These are phyloP conservation scores for Bryoerythrophyllum caledonicum DNA, from an alignment of 225 moss, liverwort and hornwort genomes.

Conservation along the genomic window DNA sequence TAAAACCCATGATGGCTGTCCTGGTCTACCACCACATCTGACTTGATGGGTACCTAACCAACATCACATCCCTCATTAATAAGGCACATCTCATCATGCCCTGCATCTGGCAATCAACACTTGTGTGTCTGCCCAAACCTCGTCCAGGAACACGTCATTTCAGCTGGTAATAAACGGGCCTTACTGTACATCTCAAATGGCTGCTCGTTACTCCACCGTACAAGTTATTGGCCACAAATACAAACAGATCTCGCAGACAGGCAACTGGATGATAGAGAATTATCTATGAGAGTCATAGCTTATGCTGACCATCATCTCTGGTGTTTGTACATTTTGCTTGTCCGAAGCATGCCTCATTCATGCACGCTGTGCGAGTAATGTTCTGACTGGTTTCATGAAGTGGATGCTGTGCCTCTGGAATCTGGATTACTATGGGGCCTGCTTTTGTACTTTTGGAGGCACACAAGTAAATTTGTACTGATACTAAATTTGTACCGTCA, in stretches of 20 bases:
- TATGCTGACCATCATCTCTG: no score
- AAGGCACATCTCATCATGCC: not conserved
- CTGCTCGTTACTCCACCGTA: not conserved
- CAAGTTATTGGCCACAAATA: not conserved
- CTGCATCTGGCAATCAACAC: not conserved
- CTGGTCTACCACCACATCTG: not conserved
- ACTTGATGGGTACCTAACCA: constrained; percentile 17
- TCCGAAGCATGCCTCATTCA: not conserved
- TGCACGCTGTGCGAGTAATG: not conserved
- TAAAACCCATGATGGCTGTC: not conserved
- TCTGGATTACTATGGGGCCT: not conserved
- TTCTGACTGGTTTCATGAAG: not conserved
- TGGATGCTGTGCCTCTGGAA: not conserved
- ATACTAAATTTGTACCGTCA: no score
- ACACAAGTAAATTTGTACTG: not conserved
- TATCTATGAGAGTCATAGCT: no score
- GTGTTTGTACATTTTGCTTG: no score
- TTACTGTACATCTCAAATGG: not conserved
- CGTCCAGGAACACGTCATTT: not conserved
- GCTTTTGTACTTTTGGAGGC: no score
- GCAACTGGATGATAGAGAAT: no score
- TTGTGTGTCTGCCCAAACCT: not conserved
- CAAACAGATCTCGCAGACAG: not conserved
- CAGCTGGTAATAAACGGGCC: not conserved
- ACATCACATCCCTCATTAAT: not conserved